These are phyloP conservation scores for Paralagenidium karlingii DNA, from an alignment of 352 stramenopile genomes.

Conservation along the genomic window DNA sequence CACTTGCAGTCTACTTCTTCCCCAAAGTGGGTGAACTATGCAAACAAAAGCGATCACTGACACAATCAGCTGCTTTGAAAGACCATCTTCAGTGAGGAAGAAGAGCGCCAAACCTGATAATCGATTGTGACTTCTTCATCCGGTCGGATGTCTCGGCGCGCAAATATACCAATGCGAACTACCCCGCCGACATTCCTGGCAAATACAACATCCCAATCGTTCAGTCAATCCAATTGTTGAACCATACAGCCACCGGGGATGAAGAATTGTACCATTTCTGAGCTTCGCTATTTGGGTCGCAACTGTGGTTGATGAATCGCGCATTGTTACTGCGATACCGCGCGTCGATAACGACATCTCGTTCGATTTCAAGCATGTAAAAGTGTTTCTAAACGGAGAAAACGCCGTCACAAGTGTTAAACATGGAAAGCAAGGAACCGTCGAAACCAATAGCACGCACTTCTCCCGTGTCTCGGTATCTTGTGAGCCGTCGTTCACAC, in stretches of 20 bases:
- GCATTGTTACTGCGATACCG: constrained; percentile 86
- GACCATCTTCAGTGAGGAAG: neutral
- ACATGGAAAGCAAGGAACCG: neutral
- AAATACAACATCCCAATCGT: neutral
- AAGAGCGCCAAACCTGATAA: constrained; percentile 59
- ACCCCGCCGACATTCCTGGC: constrained; percentile 54
- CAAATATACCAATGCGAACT: constrained; percentile 70
- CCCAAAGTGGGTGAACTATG: constrained; percentile 70
- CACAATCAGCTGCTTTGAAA: neutral
- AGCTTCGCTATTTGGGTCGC: constrained; percentile 89
- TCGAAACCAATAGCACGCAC: constrained; percentile 14
- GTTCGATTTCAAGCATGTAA: constrained; percentile 83
- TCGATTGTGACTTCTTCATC: constrained; percentile 76
- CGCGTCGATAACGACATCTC: constrained; percentile 76
- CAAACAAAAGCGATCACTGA: too few species aligned
- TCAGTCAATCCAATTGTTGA: neutral
- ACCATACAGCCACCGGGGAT: neutral
- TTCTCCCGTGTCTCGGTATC: constrained; percentile 40
- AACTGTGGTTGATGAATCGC: constrained; percentile 95
- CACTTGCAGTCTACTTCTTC: constrained; percentile 67
- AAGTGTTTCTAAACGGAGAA: constrained; percentile 37
- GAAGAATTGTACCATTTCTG: constrained; percentile 75
- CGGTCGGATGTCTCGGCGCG: constrained; percentile 30
- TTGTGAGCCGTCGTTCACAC: constrained; percentile 43
- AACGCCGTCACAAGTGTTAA: neutral